phyloP scores from a whole-genome alignment of 2,329 filamentous ascomycete genomes.

The Orbilia oligospora region DNA sequence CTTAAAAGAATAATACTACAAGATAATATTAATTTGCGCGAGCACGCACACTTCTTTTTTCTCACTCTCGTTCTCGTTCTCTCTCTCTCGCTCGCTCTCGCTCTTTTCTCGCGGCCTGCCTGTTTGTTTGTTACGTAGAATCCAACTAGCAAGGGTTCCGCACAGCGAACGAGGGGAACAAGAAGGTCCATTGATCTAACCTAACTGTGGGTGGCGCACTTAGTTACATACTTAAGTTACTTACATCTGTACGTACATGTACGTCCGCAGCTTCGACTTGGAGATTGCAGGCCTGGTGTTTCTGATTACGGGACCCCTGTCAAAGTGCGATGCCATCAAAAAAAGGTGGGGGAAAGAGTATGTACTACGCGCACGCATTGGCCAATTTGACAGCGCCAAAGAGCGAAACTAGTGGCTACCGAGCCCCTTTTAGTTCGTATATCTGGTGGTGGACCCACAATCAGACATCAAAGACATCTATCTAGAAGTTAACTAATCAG shows the following conservation, averaged over 20 bases:
- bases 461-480: slow-evolving; percentile 4
- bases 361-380: neutral
- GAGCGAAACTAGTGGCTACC: neutral
- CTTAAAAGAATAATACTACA: neutral
- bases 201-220: no score
- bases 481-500: neutral
- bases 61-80: no score
- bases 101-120: neutral
- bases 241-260: neutral
- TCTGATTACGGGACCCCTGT: slow-evolving; percentile 48
- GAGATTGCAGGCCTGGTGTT: slow-evolving; percentile 56
- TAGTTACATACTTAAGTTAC: no score
- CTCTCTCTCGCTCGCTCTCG: no score
- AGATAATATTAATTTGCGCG: slow-evolving; percentile 34
- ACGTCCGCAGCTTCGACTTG: slow-evolving; percentile 18
- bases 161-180: slow-evolving; percentile 22
- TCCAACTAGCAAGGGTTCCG: slow-evolving; percentile 5
- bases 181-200: slow-evolving; percentile 26
- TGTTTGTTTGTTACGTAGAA: slow-evolving; percentile 17
- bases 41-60: neutral
- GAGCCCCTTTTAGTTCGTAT: slow-evolving; percentile 18
- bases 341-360: neutral
- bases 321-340: slow-evolving; percentile 1
- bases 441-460: slow-evolving; percentile 20
- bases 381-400: slow-evolving; percentile 41